Base-by-base conservation (phyloP, 176 grass and related monocot genomes). In the Paspalum notatum region DNA sequence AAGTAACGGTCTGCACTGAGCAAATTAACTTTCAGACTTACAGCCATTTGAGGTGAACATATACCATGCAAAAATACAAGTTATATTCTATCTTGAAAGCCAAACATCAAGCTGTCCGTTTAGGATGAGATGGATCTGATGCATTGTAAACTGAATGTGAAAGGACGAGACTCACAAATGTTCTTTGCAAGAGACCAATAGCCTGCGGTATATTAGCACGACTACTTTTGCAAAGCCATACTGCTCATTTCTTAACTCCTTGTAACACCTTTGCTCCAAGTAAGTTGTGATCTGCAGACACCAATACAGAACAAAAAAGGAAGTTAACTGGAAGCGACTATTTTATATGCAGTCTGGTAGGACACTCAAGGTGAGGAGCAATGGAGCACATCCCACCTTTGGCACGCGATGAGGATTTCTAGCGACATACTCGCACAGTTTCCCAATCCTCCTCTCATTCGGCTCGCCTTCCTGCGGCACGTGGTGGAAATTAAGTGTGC, bases 231-330 rank as follows among this genome's bases (percentile, higher is more conserved):
- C 93, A 77, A 73, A 91, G 72, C 90, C 90, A 76, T 90, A 93
- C 60, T 86, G 90, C 72, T 91, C 92, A 13, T 45, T 84, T 88
- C 96, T 93, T 57, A 95, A 80, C 74, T 99, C 96, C 85, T 84
- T 99, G 76, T 95, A 99, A 79, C 89, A 93, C 78, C 92, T 91
- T 45, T 95, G 93, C 82, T 99, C 96, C 84, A 99, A 87, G 85
- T 89, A 95, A 68, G 68, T 46, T 20, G 92, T 93, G 66, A 99
- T 99, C 96, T 99, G 89, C 15, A 72, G 39, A 82, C 27, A 80
- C 37, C 46, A 77, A 66, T 77, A 58, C 18, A 67, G 12, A 78
- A 41, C 61, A 82, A 58, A 62, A 75, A 64, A 14, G 32, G 8
- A 43, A 65, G 72, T 51, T 11, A 67, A 73, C 18, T 52, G 62